Conservation (phyloP, 2,329 filamentous ascomycete genomes). For the Paramyrothecium sp. region DNA sequence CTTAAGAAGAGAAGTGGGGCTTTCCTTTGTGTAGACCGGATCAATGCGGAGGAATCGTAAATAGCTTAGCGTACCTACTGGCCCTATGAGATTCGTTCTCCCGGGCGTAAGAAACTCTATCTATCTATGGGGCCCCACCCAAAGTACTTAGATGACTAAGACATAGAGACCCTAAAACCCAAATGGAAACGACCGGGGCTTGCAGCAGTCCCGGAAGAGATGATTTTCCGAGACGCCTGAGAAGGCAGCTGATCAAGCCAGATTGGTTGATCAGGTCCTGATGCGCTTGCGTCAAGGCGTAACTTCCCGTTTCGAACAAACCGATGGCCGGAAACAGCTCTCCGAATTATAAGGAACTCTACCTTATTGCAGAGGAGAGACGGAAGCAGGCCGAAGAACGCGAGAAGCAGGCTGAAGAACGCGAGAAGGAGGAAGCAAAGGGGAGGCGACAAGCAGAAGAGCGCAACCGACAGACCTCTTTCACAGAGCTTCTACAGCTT, state of each 20-base stretch:
- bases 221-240: neutral
- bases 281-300: neutral
- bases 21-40: too few relatives aligned
- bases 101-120: too few relatives aligned
- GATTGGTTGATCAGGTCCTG: neutral
- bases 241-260: neutral
- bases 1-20: too few relatives aligned
- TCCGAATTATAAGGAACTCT: neutral
- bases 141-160: slow-evolving; percentile 1
- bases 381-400: neutral
- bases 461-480: neutral
- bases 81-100: too few relatives aligned
- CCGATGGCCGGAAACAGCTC: neutral
- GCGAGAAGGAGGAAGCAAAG: neutral
- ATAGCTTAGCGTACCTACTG: too few relatives aligned
- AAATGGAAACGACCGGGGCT: neutral
- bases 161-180: neutral
- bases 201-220: neutral
- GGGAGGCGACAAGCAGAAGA: neutral
- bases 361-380: neutral
- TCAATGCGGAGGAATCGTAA: too few relatives aligned
- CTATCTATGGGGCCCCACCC: too few relatives aligned
- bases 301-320: neutral
- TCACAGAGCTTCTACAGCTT: neutral
- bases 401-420: neutral